Conservation (phyloP, 768 basidiomycete genomes). For the Russula virescens region DNA sequence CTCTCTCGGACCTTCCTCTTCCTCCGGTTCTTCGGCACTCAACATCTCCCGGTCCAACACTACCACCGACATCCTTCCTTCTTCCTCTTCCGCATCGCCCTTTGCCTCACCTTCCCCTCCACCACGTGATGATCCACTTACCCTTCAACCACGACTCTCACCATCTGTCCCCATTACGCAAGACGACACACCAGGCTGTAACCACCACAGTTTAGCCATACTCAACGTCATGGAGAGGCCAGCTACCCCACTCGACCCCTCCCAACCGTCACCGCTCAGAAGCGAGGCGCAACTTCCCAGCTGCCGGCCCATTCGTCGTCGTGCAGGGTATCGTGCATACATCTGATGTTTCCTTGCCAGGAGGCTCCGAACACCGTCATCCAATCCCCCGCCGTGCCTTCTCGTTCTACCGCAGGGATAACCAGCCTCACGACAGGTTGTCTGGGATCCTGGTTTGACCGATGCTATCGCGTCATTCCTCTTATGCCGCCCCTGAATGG, state of each 20-base stretch:
- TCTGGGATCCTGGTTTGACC: slow-evolving; percentile 12
- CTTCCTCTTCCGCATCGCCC: no score
- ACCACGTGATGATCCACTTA: slow-evolving; percentile 10
- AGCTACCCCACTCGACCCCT: no score
- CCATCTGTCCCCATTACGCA: no score
- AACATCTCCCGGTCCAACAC: neutral
- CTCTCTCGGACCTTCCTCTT: slow-evolving; percentile 2
- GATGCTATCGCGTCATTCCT: slow-evolving; percentile 18
- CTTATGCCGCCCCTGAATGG: no score
- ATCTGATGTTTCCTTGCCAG: slow-evolving; percentile 20
- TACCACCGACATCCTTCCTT: neutral
- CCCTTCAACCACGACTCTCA: neutral
- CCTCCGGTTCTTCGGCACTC: neutral
- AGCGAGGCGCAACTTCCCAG: no score
- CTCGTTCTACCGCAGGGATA: slow-evolving; percentile 77
- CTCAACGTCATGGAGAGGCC: slow-evolving; percentile 12
- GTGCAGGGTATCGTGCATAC: no score
- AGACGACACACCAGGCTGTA: no score
- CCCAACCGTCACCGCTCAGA: no score
- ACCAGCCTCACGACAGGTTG: slow-evolving; percentile 54
- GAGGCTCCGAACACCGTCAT: slow-evolving; percentile 39
- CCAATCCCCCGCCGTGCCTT: slow-evolving; percentile 73
- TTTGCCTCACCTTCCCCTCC: neutral
- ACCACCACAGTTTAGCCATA: neutral
- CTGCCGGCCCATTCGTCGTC: no score